Conservation (phyloP, 805 yeast genomes). For the Hanseniaspora mollemarum region DNA sequence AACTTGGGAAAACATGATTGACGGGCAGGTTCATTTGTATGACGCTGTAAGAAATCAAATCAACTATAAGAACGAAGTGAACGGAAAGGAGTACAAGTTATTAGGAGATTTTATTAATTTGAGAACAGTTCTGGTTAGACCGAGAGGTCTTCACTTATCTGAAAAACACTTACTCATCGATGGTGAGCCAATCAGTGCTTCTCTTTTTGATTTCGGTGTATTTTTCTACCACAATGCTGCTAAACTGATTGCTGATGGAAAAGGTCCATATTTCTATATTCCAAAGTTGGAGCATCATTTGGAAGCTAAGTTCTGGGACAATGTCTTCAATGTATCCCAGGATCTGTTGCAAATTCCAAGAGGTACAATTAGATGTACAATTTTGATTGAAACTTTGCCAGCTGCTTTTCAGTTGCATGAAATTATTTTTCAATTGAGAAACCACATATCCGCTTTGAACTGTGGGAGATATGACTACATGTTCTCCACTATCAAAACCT, state of each 20-base stretch:
- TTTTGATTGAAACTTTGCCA: conserved; percentile 70
- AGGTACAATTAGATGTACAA: conserved; percentile 74
- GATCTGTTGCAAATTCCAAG: conserved; percentile 56
- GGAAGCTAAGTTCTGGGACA: conserved; percentile 78
- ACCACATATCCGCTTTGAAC: conserved; percentile 68
- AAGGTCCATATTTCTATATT: conserved; percentile 70
- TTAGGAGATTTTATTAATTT: conserved; percentile 36
- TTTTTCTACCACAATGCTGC: conserved; percentile 67
- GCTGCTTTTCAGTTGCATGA: conserved; percentile 83
- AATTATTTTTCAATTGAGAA: conserved; percentile 62
- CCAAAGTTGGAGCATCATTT: conserved; percentile 81
- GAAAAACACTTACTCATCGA: conserved; percentile 62
- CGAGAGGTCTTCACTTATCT: conserved; percentile 79
- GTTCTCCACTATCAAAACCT: conserved; percentile 65
- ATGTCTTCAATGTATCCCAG: conserved; percentile 63
- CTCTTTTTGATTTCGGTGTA: conserved; percentile 67
- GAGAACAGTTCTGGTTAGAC: conserved; percentile 73
- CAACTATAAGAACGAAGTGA: conserved; percentile 33
- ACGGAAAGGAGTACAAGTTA: conserved; percentile 37
- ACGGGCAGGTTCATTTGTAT: conserved; percentile 68
- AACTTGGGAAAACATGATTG: conserved; percentile 68
- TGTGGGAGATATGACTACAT: conserved; percentile 89
- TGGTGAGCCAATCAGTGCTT: conserved; percentile 67
- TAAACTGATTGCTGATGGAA: conserved; percentile 48
- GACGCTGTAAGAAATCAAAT: conserved; percentile 65